Percentiles rank a stretch among this genome's conserved stretches.
Conservation (phyloP, 2,329 filamentous ascomycete species). For the Bertia moriformis region DNA sequence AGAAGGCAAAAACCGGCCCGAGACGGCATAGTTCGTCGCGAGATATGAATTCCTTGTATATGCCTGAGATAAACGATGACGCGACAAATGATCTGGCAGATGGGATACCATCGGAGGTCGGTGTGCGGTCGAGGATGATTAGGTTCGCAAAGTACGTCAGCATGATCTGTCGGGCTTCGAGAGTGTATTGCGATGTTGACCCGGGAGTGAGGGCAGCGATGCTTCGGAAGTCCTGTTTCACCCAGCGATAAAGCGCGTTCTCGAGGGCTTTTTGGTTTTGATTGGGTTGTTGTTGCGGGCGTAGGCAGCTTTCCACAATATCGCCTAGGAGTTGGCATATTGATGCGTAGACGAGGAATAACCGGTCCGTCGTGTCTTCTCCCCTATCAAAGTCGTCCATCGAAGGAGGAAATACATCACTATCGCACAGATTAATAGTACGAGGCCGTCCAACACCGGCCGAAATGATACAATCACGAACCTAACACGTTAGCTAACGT, state of each 20-base stretch:
- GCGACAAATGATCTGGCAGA: conserved; percentile 12
- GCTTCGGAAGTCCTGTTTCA: conserved; percentile 15
- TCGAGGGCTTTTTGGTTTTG: conserved; percentile 14
- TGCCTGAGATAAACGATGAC: neutral
- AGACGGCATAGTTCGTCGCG: conserved; percentile 21
- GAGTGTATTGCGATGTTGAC: conserved; percentile 1
- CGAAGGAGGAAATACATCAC: conserved; percentile 20
- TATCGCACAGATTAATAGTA: conserved; percentile 21
- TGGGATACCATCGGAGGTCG: conserved; percentile 10
- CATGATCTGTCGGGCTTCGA: conserved; percentile 19
- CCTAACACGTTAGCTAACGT: conserved; percentile 6
- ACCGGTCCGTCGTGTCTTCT: conserved; percentile 9
- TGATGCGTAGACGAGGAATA: conserved; percentile 20
- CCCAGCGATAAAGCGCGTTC: conserved; percentile 21
- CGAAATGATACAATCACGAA: conserved; percentile 22
- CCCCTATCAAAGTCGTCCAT: conserved; percentile 14
- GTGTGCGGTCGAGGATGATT: conserved; percentile 19
- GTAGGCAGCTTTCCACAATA: conserved; percentile 20
- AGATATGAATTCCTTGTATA: conserved; percentile 3
- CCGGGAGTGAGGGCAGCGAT: neutral
- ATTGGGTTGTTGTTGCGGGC: conserved; percentile 16
- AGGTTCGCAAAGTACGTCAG: conserved; percentile 21
- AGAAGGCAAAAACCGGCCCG: conserved; percentile 23
- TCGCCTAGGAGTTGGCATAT: conserved; percentile 23
- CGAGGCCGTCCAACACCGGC: conserved; percentile 21